Evolutionary conservation across 768 basidiomycete genomes (phyloP).

Genomic region (Chalciporus pseudorubinellus): DNA sequence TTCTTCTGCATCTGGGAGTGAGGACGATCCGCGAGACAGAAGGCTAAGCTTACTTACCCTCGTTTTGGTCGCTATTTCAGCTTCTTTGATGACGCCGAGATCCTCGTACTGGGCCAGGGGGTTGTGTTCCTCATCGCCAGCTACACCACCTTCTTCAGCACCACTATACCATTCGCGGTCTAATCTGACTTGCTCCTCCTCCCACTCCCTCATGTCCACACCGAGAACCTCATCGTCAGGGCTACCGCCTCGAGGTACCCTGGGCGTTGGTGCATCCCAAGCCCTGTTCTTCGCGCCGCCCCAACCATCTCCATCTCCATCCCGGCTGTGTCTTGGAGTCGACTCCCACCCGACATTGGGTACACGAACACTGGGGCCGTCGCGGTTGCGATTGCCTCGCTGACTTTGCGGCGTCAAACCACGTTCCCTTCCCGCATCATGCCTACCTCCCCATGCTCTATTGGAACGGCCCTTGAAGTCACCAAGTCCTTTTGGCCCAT

Average conservation of each 20-base stretch:
- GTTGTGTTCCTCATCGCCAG: constrained; percentile 90
- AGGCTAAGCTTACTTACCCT: constrained; percentile 47
- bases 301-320: constrained; percentile 63
- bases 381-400: constrained; percentile 40
- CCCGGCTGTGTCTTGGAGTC: constrained; percentile 64
- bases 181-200: constrained; percentile 98
- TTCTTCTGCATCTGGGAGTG: constrained; percentile 53
- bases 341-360: constrained; percentile 95
- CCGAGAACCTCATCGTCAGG: constrained; percentile 67
- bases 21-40: constrained; percentile 11
- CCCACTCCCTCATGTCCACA: constrained; percentile 88
- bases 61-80: constrained; percentile 74
- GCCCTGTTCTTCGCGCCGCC: constrained; percentile 49
- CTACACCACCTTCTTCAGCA: constrained; percentile 82
- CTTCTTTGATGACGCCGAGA: constrained; percentile 62
- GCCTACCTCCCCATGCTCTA: constrained; percentile 43
- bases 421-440: constrained; percentile 42
- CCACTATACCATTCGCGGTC: constrained; percentile 97
- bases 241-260: constrained; percentile 61
- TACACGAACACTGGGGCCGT: constrained; percentile 82
- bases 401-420: constrained; percentile 62
- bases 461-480: constrained; percentile 90
- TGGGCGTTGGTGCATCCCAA: constrained; percentile 88
- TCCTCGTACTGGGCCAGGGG: constrained; percentile 94
- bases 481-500: constrained; percentile 76